Conservation (phyloP, 176 grass and related monocot genomes). For the Puya raimondii region DNA sequence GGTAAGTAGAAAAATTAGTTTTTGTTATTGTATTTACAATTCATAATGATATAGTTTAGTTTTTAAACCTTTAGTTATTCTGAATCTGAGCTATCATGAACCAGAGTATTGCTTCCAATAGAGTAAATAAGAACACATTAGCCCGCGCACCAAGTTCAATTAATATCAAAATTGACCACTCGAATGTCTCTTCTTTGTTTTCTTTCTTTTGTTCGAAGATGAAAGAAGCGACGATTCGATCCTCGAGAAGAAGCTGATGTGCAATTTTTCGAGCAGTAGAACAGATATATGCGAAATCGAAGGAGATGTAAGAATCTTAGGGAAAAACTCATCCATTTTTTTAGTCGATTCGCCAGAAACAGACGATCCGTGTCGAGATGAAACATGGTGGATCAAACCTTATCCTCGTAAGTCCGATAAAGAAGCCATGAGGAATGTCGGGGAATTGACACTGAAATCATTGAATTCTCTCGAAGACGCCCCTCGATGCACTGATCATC, state of each 20-base stretch:
- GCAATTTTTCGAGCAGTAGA: neutral
- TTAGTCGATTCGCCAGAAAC: neutral
- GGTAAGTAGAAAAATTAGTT: slow-evolving; percentile 2
- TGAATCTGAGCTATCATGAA: neutral
- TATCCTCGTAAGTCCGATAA: slow-evolving; percentile 20
- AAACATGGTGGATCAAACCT: slow-evolving; percentile 14
- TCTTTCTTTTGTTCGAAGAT: neutral
- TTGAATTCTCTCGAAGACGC: neutral
- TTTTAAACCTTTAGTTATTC: neutral
- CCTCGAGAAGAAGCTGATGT: neutral
- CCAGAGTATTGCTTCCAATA: neutral
- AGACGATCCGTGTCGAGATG: neutral
- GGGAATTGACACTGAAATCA: neutral
- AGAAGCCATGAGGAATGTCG: neutral
- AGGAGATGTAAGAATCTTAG: slow-evolving; percentile 6
- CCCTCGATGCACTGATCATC: slow-evolving; percentile 27
- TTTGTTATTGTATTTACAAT: neutral
- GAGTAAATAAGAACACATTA: too few species aligned
- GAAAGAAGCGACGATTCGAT: neutral
- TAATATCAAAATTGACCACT: too few species aligned
- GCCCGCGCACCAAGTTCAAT: too few species aligned
- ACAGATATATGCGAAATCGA: slow-evolving; percentile 12
- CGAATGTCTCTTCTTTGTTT: neutral
- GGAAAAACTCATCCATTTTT: neutral
- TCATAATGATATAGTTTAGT: neutral